Conservation (phyloP, 345 rosid genomes). For the Acer campestre region DNA sequence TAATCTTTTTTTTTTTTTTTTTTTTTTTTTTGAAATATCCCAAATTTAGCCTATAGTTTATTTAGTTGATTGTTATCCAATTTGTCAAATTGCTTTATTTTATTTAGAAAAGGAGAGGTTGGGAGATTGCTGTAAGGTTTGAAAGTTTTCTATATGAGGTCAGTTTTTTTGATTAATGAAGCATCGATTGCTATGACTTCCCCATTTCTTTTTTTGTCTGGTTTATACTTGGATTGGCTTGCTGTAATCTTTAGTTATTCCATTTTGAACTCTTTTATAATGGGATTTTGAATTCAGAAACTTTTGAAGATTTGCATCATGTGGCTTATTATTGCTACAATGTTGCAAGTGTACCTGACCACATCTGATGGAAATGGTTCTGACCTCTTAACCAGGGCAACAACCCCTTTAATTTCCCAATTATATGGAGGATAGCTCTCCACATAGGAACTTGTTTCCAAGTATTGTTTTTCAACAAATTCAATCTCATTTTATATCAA, state of each 20-base stretch:
- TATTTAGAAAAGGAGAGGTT: slow-evolving; percentile 29
- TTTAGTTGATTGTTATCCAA: slow-evolving; percentile 34
- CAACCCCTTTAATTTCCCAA: background rate
- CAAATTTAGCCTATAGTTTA: slow-evolving; percentile 37
- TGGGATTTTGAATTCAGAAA: background rate
- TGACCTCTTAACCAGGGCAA: background rate
- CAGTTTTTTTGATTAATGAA: slow-evolving; percentile 22
- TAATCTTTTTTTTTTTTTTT: slow-evolving; percentile 37
- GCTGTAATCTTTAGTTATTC: background rate
- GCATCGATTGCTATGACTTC: slow-evolving; percentile 22
- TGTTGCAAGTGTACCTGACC: background rate
- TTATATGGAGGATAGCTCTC: background rate
- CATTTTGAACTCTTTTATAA: background rate
- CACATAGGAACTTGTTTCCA: background rate
- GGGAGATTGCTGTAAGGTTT: slow-evolving; percentile 38
- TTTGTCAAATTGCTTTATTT: slow-evolving; percentile 21
- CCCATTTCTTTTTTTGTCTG: background rate
- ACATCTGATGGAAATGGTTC: too few species aligned
- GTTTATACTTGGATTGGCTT: background rate
- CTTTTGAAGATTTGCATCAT: too few species aligned
- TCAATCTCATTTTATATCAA: background rate
- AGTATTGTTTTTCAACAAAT: too few species aligned
- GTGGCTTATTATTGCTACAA: too few species aligned
- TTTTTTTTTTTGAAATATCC: slow-evolving; percentile 17
- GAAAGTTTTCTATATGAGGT: slow-evolving; percentile 30